phyloP scores from a whole-genome alignment of 331 rosid species.

The Acacia pycnantha region DNA sequence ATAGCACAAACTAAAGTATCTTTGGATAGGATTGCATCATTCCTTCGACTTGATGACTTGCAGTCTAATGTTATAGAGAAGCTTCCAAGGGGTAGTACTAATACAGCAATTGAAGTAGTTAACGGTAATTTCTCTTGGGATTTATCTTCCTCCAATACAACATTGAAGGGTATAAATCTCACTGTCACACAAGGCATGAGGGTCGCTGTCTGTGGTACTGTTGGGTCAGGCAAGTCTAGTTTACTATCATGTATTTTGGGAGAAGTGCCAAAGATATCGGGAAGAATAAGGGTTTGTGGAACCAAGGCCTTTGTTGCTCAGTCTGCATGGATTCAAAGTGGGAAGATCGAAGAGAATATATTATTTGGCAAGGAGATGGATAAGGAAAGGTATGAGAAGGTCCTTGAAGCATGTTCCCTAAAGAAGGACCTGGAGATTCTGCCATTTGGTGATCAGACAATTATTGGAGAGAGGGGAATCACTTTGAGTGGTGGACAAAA shows the following conservation, averaged over 20 bases:
- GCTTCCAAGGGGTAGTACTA: constrained; percentile 62
- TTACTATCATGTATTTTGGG: constrained; percentile 82
- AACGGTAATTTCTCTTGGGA: constrained; percentile 42
- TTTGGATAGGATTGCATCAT: constrained; percentile 69
- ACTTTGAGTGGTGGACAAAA: constrained; percentile 95
- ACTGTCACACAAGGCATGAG: constrained; percentile 61
- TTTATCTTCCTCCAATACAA: constrained; percentile 46
- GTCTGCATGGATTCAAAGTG: constrained; percentile 92
- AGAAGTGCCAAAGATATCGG: constrained; percentile 81
- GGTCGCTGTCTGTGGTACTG: constrained; percentile 90
- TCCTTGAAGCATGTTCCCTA: constrained; percentile 75
- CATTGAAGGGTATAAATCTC: constrained; percentile 57
- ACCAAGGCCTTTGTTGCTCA: constrained; percentile 88
- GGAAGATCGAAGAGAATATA: constrained; percentile 84
- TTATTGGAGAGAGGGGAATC: constrained; percentile 88
- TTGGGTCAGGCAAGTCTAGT: constrained; percentile 95
- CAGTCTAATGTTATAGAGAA: constrained; percentile 49
- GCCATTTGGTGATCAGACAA: constrained; percentile 81
- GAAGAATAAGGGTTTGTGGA: constrained; percentile 65
- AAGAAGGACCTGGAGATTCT: constrained; percentile 77
- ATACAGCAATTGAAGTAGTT: constrained; percentile 54
- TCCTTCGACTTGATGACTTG: constrained; percentile 73
- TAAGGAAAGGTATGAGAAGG: constrained; percentile 62
- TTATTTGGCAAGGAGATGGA: constrained; percentile 72
- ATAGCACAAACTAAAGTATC: constrained; percentile 77